Conservation (phyloP, 176 grass and related monocot genomes). For the Juncus effusus region DNA sequence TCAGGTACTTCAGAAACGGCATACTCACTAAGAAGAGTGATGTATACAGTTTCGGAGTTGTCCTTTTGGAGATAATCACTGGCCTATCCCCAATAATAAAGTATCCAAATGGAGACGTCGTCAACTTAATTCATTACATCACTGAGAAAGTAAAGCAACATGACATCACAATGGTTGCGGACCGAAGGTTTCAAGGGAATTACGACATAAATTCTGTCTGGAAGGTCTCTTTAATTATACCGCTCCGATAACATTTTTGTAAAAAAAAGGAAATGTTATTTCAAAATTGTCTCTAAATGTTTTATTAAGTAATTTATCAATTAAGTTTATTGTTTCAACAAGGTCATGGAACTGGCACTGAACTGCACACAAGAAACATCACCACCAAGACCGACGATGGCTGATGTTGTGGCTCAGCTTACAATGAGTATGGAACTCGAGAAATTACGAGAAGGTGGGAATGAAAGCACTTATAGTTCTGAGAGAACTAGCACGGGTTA, state of each 20-base stretch:
- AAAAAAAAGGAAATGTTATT: too few species aligned
- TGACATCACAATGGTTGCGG: neutral
- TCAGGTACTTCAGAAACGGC: slow-evolving; percentile 22
- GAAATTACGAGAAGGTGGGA: too few species aligned
- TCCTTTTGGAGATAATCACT: slow-evolving; percentile 35
- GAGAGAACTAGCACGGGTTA: too few species aligned
- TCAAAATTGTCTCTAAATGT: too few species aligned
- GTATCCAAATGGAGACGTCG: neutral
- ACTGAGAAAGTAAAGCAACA: neutral
- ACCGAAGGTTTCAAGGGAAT: slow-evolving; percentile 10
- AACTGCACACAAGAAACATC: slow-evolving; percentile 12
- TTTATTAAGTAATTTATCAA: too few species aligned
- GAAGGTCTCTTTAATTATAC: neutral
- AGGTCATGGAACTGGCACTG: slow-evolving; percentile 5
- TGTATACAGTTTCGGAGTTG: slow-evolving; percentile 35
- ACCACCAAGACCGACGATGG: neutral
- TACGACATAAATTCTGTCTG: slow-evolving; percentile 6
- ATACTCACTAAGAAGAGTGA: slow-evolving; percentile 34
- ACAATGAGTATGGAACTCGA: neutral
- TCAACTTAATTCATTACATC: neutral
- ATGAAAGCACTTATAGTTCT: neutral
- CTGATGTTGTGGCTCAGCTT: slow-evolving; percentile 13
- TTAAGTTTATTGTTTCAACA: neutral
- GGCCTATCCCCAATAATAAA: slow-evolving; percentile 13
- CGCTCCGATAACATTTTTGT: too few species aligned